Percentiles rank a stretch among this genome's conserved stretches.
Conservation (phyloP, 2,329 filamentous ascomycete species). For the Fusarium decemcellulare region DNA sequence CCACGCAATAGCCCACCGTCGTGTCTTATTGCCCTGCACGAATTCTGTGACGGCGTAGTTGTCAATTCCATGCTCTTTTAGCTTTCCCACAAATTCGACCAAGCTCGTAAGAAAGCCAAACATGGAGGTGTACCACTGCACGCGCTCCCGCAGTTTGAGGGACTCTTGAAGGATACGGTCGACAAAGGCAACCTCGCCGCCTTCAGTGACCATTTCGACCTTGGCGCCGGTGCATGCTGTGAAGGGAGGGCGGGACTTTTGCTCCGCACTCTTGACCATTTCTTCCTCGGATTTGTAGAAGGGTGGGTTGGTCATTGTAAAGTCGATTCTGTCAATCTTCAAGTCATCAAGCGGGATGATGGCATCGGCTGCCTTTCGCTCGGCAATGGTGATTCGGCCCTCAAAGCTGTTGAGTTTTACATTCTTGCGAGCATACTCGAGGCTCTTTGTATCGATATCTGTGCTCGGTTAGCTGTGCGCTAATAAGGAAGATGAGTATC, state of each 20-base stretch:
- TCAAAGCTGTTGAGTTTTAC: conserved; percentile 75
- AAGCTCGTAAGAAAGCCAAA: conserved; percentile 84
- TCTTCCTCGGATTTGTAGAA: conserved; percentile 87
- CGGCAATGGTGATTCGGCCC: conserved; percentile 74
- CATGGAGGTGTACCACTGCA: conserved; percentile 94
- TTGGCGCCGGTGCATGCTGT: conserved; percentile 83
- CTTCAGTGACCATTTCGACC: conserved; percentile 87
- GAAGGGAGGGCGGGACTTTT: conserved; percentile 77
- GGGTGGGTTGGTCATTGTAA: conserved; percentile 94
- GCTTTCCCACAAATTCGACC: conserved; percentile 71
- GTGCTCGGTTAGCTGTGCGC: background rate
- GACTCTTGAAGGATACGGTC: conserved; percentile 80
- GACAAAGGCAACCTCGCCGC: conserved; percentile 85
- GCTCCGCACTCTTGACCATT: conserved; percentile 73
- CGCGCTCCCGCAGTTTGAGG: conserved; percentile 67
- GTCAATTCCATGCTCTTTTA: conserved; percentile 69
- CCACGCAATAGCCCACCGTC: conserved; percentile 91
- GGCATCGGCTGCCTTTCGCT: conserved; percentile 63
- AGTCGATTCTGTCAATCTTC: conserved; percentile 72
- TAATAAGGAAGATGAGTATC: background rate
- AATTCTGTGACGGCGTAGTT: conserved; percentile 91
- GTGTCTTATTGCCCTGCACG: conserved; percentile 82
- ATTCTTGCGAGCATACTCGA: conserved; percentile 77
- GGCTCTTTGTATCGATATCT: conserved; percentile 83
- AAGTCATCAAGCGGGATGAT: conserved; percentile 76